Evolutionary conservation across 768 basidiomycete species (phyloP), one percentile per base, ranked within the genome.

Genomic region (Goffeauzyma gilvescens): DNA sequence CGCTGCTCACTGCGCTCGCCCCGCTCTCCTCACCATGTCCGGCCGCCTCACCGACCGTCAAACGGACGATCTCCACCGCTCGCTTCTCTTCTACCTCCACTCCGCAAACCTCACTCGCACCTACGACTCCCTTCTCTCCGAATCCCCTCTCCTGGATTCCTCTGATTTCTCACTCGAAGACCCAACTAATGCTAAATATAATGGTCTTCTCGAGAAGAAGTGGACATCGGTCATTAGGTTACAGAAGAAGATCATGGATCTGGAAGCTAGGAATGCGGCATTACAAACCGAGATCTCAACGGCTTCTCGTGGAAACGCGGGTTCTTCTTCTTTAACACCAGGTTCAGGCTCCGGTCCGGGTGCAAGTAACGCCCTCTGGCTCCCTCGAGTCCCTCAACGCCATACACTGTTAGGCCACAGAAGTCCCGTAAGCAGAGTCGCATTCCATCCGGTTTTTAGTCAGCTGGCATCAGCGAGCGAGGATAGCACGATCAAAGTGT

Each of bases 171-270:
- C 48, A 33, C 44, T 50, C 14, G 58, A 59, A 41, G 47, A 41
- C 25, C 86, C 90, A 68, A 75, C 83, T 18, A 85, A 81, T 59
- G 76, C 83, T 38, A 80, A 82, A 61, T 79, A 77, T 55, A 76
- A 77, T 1, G 87, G 86, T 1, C 66, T 95, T 44, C 66, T 95
- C 47, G 89, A 85, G 69, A 90, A 90, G 77, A 95, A 95, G 65
- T 95, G 89, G 89, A 90, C 84, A 37, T 83, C 80, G 57, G 85
- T 93, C 25, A 89, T 95, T 45, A 73, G 89, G 51, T 65, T 95
- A 60, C 89, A 95, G 69, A 84, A 89, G 72, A 90, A 93, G 87
- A 86, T 95, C 55, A 85, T 90, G 80, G 87, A 90, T 65, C 71
- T 95, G 21, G 87, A 93, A 66, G 76, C 77, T 41, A 74, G 81